A percentile compares a stretch with the other conserved stretches of the same genome.
Conservation (phyloP, 129 eudicot species). For the Pseudognaphalium luteoalbum region DNA sequence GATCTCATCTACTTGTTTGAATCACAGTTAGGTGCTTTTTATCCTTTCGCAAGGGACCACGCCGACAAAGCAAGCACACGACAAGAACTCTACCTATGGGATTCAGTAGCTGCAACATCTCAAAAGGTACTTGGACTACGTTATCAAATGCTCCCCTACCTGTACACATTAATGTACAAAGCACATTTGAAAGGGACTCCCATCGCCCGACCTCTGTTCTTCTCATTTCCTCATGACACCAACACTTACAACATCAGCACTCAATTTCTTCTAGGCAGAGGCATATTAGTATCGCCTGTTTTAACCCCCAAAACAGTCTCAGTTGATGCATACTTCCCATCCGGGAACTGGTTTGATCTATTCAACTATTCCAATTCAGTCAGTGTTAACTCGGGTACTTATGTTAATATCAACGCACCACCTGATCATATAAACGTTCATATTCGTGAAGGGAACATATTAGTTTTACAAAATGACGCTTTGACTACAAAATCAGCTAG, state of each 20-base stretch:
- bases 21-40: constrained; percentile 84
- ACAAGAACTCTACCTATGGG: constrained; percentile 89
- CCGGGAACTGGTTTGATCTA: constrained; percentile 83
- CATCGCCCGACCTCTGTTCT: constrained; percentile 79
- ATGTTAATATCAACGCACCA: constrained; percentile 60
- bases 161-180: constrained; percentile 75
- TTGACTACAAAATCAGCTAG: constrained; percentile 64
- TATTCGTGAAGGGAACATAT: constrained; percentile 71
- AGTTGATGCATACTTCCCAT: constrained; percentile 70
- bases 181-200: constrained; percentile 72
- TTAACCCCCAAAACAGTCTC: constrained; percentile 47
- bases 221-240: constrained; percentile 71
- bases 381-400: constrained; percentile 36
- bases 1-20: constrained; percentile 1
- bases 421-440: constrained; percentile 72
- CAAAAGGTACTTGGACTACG: constrained; percentile 79
- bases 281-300: constrained; percentile 76
- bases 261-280: constrained; percentile 80
- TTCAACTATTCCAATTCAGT: constrained; percentile 57
- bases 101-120: constrained; percentile 80
- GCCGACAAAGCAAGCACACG: constrained; percentile 32
- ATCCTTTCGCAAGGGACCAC: constrained; percentile 89
- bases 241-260: constrained; percentile 58
- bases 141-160: constrained; percentile 66
- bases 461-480: constrained; percentile 73